phyloP scores from a whole-genome alignment of 768 basidiomycete genomes.

The Zangia roseola region DNA sequence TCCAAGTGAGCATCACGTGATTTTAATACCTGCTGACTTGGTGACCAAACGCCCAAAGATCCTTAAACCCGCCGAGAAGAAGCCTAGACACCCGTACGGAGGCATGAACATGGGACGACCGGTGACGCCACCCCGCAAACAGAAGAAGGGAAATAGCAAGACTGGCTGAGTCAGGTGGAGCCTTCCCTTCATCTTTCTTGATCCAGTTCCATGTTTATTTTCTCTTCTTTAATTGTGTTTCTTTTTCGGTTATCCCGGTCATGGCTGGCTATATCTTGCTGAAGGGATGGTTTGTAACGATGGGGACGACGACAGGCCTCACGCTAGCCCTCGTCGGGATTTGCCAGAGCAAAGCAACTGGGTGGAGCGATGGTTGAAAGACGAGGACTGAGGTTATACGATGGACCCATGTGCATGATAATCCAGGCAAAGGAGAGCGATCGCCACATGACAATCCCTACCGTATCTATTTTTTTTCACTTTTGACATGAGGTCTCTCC shows the following conservation, averaged over 20 bases:
- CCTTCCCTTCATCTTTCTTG: slow-evolving; percentile 26
- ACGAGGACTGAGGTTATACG: slow-evolving; percentile 10
- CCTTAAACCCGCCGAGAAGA: slow-evolving; percentile 98
- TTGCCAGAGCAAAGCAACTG: slow-evolving; percentile 13
- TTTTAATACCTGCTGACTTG: not conserved
- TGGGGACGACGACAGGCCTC: slow-evolving; percentile 16
- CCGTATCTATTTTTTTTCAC: slow-evolving; percentile 35
- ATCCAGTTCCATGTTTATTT: slow-evolving; percentile 30
- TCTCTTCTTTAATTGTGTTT: slow-evolving; percentile 28
- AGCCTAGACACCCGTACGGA: slow-evolving; percentile 88
- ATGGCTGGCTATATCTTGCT: slow-evolving; percentile 29
- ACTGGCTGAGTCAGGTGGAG: slow-evolving; percentile 39
- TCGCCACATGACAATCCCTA: slow-evolving; percentile 23
- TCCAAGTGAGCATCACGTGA: slow-evolving; percentile 68
- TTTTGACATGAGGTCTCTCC: slow-evolving; percentile 23
- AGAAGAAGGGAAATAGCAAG: slow-evolving; percentile 94
- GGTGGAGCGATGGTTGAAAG: slow-evolving; percentile 14
- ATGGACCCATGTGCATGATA: slow-evolving; percentile 25
- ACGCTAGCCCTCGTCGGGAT: slow-evolving; percentile 8
- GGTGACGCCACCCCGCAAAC: slow-evolving; percentile 94
- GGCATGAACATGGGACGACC: slow-evolving; percentile 85
- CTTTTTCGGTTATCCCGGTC: slow-evolving; percentile 23
- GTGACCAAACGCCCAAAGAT: slow-evolving; percentile 53
- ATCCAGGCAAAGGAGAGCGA: slow-evolving; percentile 22
- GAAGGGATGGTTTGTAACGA: slow-evolving; percentile 20